These are phyloP conservation scores for Physcomitrium patens DNA, from an alignment of 225 moss, liverwort and hornwort genomes.

Conservation along the genomic window DNA sequence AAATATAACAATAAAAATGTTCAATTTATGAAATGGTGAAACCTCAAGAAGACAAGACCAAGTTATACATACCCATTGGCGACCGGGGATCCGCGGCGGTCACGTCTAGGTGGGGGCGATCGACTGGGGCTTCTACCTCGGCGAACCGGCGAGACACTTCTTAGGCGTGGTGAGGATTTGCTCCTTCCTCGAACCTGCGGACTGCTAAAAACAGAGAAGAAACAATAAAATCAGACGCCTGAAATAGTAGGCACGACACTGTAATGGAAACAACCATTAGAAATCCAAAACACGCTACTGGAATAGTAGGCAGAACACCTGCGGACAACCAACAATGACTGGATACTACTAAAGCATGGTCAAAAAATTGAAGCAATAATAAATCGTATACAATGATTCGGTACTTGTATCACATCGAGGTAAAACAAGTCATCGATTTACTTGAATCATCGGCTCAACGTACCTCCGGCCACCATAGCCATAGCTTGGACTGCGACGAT, in stretches of 20 bases:
- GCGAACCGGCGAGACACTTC: conserved; percentile 85
- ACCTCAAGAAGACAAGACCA: not conserved
- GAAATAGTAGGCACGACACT: too few relatives aligned
- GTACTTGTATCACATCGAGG: not conserved
- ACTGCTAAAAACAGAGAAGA: conserved; percentile 23
- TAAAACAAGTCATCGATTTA: conserved; percentile 19
- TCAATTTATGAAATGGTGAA: too few relatives aligned
- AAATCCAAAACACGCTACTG: too few relatives aligned
- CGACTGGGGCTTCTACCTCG: conserved; percentile 88
- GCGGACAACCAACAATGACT: not conserved
- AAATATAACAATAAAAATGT: too few relatives aligned
- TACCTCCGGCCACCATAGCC: conserved; percentile 90
- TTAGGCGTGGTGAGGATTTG: conserved; percentile 81
- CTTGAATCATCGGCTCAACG: conserved; percentile 34
- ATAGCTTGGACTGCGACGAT: conserved; percentile 96
- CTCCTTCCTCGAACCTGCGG: conserved; percentile 72
- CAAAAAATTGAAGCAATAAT: not conserved
- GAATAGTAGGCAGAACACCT: not conserved
- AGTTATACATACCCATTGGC: conserved; percentile 72
- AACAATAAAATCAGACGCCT: not conserved
- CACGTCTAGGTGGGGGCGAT: conserved; percentile 92
- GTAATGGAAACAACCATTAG: not conserved
- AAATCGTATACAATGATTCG: too few relatives aligned
- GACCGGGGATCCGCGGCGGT: conserved; percentile 91
- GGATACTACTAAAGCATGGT: not conserved